Base-by-base conservation (phyloP, 2,329 filamentous ascomycete genomes). In the Clonostachys solani region DNA sequence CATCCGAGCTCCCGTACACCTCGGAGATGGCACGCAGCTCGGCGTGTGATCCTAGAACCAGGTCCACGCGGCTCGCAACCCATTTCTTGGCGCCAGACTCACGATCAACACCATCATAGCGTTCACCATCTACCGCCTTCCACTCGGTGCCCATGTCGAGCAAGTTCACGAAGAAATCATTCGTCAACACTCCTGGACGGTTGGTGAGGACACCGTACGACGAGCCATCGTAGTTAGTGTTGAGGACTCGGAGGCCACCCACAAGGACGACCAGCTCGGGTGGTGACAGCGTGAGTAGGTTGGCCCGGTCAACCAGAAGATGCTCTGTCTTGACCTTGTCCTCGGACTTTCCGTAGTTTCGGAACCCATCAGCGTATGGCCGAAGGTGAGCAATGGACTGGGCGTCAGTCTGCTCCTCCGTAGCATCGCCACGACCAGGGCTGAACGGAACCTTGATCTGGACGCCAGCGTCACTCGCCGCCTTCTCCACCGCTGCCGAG, bases 151-250 rank as follows among this genome's bases (percentile, higher is more conserved):
- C 70, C 57, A 76, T 79, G 59, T 89, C 86, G 19, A 92, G 78
- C 2, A 92, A 73, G 70, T 91, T 90, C 66, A 88, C 78, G 60
- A 92, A 92, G 77, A 89, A 92, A 70, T 91, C 87, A 66, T 87
- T 90, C 60, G 82, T 87, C 57, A 92, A 74, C 55, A 80, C 67
- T 37, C 87, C 87, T 1, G 85, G 83, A 8, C 72, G 74, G 55
- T 75, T 74, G 48, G 87, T 92, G 59, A 91, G 74, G 49, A 91
- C 76, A 49, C 87, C 87, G 48, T 80, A 66, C 18, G 71, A 61
- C 1, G 85, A 88, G 40, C 83, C 83, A 56, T 91, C 85, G 52
- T 75, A 88, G 74, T 91, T 92, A 62, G 79, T 71, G 60, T 81
- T 80, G 45, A 92, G 71, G 2, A 74, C 78, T 55, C 87, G 86